Conservation (phyloP, 345 rosid species). For the Pugionium dolabratum region DNA sequence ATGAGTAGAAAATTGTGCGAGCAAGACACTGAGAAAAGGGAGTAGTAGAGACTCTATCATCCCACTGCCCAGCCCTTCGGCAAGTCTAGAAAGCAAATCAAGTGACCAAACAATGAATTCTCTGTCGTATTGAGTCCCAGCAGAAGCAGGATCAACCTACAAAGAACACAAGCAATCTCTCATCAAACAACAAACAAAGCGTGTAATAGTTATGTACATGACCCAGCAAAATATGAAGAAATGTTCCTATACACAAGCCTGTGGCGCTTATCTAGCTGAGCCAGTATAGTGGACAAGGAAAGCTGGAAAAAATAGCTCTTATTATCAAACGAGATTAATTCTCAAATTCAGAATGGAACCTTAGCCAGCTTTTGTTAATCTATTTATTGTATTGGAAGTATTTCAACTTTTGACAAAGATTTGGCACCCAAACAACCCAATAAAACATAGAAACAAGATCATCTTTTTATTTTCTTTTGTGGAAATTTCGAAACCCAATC, state of each 20-base stretch:
- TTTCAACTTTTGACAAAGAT: neutral
- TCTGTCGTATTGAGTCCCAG: slow-evolving; percentile 79
- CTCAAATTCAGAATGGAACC: slow-evolving; percentile 48
- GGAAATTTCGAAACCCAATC: too few species aligned
- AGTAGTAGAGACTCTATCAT: slow-evolving; percentile 83
- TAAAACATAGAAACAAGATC: too few species aligned
- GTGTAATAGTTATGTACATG: neutral
- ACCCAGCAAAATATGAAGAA: slow-evolving; percentile 10
- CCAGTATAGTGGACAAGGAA: neutral
- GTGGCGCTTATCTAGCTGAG: neutral
- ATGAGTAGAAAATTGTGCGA: slow-evolving; percentile 3
- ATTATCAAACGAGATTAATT: too few species aligned
- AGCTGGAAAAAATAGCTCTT: slow-evolving; percentile 5
- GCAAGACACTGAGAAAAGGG: slow-evolving; percentile 25
- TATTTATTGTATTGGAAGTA: neutral
- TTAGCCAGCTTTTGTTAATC: slow-evolving; percentile 68
- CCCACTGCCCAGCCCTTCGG: slow-evolving; percentile 90
- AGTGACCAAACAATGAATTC: slow-evolving; percentile 91
- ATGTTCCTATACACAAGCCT: slow-evolving; percentile 4
- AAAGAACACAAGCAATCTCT: slow-evolving; percentile 31
- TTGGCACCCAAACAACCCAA: neutral
- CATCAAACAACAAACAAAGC: slow-evolving; percentile 15
- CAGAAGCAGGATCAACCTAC: slow-evolving; percentile 76
- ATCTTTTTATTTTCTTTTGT: too few species aligned
- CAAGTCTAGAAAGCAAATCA: slow-evolving; percentile 93